Evolutionary conservation across 441 rosid genomes (phyloP), one percentile per base, ranked within the genome.

Genomic region (Gossypium aridum): DNA sequence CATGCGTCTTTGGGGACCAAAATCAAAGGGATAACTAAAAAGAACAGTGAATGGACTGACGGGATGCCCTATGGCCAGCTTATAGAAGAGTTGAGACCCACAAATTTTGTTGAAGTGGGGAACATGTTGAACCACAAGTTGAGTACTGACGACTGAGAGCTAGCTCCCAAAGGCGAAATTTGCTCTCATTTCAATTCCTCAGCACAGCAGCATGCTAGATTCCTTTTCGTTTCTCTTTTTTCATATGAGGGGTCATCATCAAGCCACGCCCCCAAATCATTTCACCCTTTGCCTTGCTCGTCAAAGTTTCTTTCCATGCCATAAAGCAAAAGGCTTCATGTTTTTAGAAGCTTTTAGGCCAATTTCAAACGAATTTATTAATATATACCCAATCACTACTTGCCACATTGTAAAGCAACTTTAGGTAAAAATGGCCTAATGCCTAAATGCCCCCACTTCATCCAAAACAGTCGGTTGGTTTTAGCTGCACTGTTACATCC

Each of bases 181-280:
- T 55, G 23, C 74, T 57, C 47, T 69, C 72, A 71, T 78, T 76
- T 64, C 78, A 72, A 71, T 68, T 69, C 75, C 71, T 75, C 62
- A 68, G 61, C 61, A 56, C 62, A 71, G 26, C 26, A 56, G 86
- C 92, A 85, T 84, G 87, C 91, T 77, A 74, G 34, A 39, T 66
- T 20, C 54, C 77, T 68, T 57, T 78, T 77, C 76, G 23, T 23
- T 70, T 17, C 43, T 31, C 76, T 47, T 54, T 34, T 79, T 79
- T 72, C 37, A 69, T 20, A 76, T 56, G 74, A 64, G 47, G 47
- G 68, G 69, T 80, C 83, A 87, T 87, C 86, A 84, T 90, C 80
- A 74, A 23, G 70, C 87, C 90, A 80, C 84, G 77, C 82, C 45
- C 83, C 83, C 78, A 72, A 82, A 90, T 89, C 90, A 87, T 89